These are phyloP conservation scores for Pleurotus giganteus DNA, from an alignment of 768 basidiomycete species.

Conservation along the genomic window DNA sequence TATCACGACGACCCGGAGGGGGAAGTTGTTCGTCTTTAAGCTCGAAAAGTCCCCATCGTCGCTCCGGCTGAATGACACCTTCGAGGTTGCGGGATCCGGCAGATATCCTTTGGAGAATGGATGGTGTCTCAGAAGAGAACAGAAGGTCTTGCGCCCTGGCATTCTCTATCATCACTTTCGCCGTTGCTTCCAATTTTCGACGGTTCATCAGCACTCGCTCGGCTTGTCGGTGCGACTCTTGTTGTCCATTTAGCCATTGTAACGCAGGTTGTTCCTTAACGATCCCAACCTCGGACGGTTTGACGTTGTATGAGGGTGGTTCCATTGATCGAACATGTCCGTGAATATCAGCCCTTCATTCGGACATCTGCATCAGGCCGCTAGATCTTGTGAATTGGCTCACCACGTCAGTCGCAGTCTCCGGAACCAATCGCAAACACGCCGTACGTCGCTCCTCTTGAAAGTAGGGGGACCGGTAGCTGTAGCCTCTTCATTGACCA, in stretches of 20 bases:
- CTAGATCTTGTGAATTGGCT: no score
- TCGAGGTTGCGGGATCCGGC: slow-evolving; percentile 9
- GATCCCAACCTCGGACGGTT: slow-evolving; percentile 57
- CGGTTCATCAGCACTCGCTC: slow-evolving; percentile 42
- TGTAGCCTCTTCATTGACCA: no score
- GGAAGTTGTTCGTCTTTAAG: slow-evolving; percentile 69
- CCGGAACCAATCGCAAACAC: no score
- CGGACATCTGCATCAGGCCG: no score
- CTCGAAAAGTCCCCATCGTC: slow-evolving; percentile 56
- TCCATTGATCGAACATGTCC: slow-evolving; percentile 68
- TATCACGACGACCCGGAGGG: slow-evolving; percentile 64
- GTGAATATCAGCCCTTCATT: slow-evolving; percentile 65
- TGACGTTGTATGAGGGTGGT: slow-evolving; percentile 49
- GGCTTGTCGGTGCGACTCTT: slow-evolving; percentile 57
- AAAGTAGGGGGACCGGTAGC: no score
- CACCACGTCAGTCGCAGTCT: no score
- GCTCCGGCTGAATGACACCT: slow-evolving; percentile 35
- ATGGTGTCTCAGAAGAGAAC: slow-evolving; percentile 13
- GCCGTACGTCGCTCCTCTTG: no score
- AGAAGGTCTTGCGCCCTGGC: slow-evolving; percentile 48
- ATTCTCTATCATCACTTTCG: slow-evolving; percentile 38
- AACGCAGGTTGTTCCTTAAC: slow-evolving; percentile 72
- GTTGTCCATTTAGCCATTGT: slow-evolving; percentile 64
- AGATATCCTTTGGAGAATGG: not conserved
- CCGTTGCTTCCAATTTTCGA: slow-evolving; percentile 41